Evolutionary conservation across 2,329 filamentous ascomycete species (phyloP), one percentile per base, ranked within the genome.

Genomic region (Colletotrichum falcatum): DNA sequence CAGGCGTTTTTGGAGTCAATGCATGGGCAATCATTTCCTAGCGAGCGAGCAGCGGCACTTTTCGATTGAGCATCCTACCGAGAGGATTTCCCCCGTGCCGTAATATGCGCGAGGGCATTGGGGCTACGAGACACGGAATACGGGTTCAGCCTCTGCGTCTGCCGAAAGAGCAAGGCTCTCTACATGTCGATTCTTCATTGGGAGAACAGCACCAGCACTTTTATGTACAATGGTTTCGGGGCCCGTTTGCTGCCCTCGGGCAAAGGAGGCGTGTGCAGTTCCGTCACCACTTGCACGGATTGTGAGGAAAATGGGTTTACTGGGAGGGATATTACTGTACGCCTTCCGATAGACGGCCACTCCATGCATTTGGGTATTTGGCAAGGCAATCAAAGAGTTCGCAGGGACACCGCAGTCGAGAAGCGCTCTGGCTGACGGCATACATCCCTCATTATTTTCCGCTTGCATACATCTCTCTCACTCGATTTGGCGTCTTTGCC

Each of bases 11-110:
- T 56, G 68, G 68, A 68, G 68, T 71, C 60, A 70, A 48, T 63
- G 64, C 68, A 71, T 67, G 65, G 65, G 14, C 58, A 63, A 63
- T 59, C 53, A 18, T 18, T 26, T 30, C 67, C 35, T 46, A 71
- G 68, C 68, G 68, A 71, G 68, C 68, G 65, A 71, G 68, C 64
- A 59, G 68, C 59, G 68, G 59, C 68, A 71, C 64, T 63, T 67
- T 70, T 62, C 53, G 11, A 63, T 68, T 63, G 64, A 37, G 64
- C 48, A 68, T 60, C 53, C 65, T 63, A 54, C 44, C 59, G 30
- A 67, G 39, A 11, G 35, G 30, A 20, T 20, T 59, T 14, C 37
- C 53, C 14, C 16, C 18, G 18, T 14, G 67, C 56, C 42, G 51
- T 67, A 26, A 61, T 28, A 70, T 35, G 56, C 49, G 33, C 49